Evolutionary conservation across 371 early-diverging fungal genomes (phyloP), one percentile per base, ranked within the genome.

Genomic region (Polyrhizophydium stewartii): DNA sequence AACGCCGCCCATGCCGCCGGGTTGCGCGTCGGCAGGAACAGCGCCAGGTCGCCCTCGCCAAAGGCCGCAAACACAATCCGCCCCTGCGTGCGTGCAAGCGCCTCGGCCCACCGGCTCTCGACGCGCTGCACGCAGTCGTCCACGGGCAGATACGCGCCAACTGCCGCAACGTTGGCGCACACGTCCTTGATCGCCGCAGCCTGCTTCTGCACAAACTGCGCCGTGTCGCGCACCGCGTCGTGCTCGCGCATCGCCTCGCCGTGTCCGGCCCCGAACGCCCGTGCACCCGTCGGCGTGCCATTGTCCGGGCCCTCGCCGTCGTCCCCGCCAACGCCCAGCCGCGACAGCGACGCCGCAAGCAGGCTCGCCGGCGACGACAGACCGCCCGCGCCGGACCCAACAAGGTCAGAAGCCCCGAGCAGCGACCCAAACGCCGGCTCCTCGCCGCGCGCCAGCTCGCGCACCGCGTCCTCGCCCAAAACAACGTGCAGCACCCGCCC

Each of bases 1-100:
- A 91, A 91, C 0, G 91, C 91, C 0, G 87, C 87, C 90, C 91
- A 91, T 0, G 87, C 71, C 33, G 78, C 74, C 0, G 85, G 83
- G 59, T 89, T 86, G 9, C 88, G 73, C 6, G 89, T 88, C 0
- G 92, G 92, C 22, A 89, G 70, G 62, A 91, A 89, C 19, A 91
- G 66, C 10, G 85, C 87, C 27, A 91, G 67, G 60, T 90, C 90
- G 22, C 85, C 84, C 12, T 77, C 77, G 72, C 85, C 80, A 64
- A 91, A 91, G 52, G 85, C 83, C 67, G n/a, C 2, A 47, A 56
- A 16, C 31, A 45, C 41, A 53, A 21, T 30, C 21, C 1, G 1
- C 59, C 30, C 40, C n/a, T n/a, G n/a, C n/a, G n/a, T n/a, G 16
- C 17, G n/a, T 43, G 16, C n/a, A 17, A 43, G n/a, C 16, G 43